Evolutionary conservation across 169 alveolate genomes (phyloP), one percentile per base, ranked within the genome.

Genomic region (Cryptosporidium ryanae): DNA sequence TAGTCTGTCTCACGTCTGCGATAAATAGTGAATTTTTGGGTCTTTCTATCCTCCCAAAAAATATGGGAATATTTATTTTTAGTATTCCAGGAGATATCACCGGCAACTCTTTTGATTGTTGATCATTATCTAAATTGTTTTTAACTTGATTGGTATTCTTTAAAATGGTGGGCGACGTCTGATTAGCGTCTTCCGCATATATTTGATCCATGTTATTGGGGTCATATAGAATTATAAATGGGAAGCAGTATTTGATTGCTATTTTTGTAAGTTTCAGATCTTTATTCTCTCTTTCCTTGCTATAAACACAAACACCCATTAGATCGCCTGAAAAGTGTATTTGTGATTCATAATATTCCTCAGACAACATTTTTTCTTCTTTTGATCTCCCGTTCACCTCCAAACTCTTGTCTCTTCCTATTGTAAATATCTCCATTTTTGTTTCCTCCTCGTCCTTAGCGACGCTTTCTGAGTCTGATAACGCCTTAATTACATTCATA

Each of bases 371-470:
- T 65, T 59, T 76, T 38, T 76, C 87, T 59, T 55, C 68, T 59
- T 55, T 76, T 13, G 64, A 17, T 46, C 64, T 59, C 5, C 71
- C 68, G 8, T 18, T n/a, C 2, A 52, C 31, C 38, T 76, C 87
- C 18, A 76, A 65, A 18, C 63, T 59, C 64, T 76, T 61, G 12
- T 76, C 87, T 61, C 87, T 76, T 55, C 87, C 87, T 7, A 76
- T 61, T 2, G 87, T 76, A 29, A 61, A 27, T 55, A 76, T 76
- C 59, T 76, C 87, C 13, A 76, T 59, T 38, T 76, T 49, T 59
- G 55, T 31, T 21, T 76, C 71, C 23, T 21, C 23, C 13, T 38
- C 34, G 52, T 50, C 17, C 27, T 68, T 25, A 43, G 32, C 13
- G 21, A 21, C 12, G 18, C 32, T 5, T 13, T 76, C 71, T 23